Percentiles rank a stretch among this genome's conserved stretches.
These are phyloP conservation scores for Neonectria magnoliae DNA, from an alignment of 2,329 filamentous ascomycete species.

Conservation along the genomic window DNA sequence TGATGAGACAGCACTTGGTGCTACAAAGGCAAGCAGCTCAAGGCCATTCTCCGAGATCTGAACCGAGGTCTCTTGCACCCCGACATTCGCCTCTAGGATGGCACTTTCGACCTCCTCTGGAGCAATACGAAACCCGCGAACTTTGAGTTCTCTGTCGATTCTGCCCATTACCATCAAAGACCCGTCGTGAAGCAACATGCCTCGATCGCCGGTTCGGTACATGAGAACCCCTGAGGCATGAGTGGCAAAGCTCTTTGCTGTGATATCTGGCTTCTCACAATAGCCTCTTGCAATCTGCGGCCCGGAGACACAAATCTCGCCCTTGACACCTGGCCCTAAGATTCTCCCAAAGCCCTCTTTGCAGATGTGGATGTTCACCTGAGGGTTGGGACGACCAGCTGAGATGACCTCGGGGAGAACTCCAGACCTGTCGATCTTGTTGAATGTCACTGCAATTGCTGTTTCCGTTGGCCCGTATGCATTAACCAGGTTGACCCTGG, in stretches of 20 bases:
- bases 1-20: background rate
- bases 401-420: background rate
- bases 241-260: background rate
- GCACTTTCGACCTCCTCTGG: background rate
- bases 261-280: background rate
- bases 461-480: background rate
- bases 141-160: conserved; percentile 1
- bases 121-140: conserved; percentile 1
- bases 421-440: background rate
- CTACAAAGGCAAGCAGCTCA: background rate
- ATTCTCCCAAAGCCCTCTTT: background rate
- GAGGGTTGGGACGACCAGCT: background rate
- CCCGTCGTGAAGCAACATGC: background rate
- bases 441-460: background rate
- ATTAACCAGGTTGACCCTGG: background rate
- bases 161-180: background rate
- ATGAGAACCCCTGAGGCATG: background rate
- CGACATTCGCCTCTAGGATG: background rate
- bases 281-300: conserved; percentile 1
- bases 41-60: background rate
- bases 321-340: background rate
- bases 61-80: background rate
- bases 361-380: background rate
- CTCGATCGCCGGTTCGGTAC: background rate
- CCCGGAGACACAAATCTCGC: background rate